A percentile compares a stretch with the other conserved stretches of the same genome.
phyloP scores from a whole-genome alignment of 495 filamentous ascomycete genomes.

The Hypoxylon subgilvum region DNA sequence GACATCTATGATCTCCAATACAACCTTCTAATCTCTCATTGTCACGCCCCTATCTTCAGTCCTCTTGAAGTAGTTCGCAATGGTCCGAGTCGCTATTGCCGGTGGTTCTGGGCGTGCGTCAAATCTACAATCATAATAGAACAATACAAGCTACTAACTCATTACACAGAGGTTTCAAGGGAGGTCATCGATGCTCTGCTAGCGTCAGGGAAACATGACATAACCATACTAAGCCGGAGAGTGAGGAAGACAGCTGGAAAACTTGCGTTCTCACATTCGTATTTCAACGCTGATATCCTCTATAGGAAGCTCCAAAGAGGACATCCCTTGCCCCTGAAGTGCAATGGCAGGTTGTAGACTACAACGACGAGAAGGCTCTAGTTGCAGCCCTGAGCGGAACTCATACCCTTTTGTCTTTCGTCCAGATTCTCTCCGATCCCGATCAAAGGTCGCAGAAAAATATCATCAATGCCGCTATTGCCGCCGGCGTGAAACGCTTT shows the following conservation, averaged over 20 bases:
- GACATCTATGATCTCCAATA: neutral
- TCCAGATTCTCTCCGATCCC: conserved; percentile 46
- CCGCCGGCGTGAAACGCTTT: conserved; percentile 60
- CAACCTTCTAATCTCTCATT: neutral
- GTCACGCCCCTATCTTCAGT: neutral
- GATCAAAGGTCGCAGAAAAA: conserved; percentile 48
- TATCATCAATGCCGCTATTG: conserved; percentile 59
- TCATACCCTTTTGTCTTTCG: conserved; percentile 64
- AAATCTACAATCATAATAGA: neutral
- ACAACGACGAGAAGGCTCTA: conserved; percentile 48
- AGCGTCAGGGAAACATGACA: conserved; percentile 58
- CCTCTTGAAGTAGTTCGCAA: conserved; percentile 42
- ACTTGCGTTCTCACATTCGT: conserved; percentile 1
- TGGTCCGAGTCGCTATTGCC: conserved; percentile 63
- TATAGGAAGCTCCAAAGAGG: conserved; percentile 27
- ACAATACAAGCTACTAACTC: conserved; percentile 14
- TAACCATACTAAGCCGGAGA: conserved; percentile 55
- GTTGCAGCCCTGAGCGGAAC: conserved; percentile 51
- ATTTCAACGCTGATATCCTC: conserved; percentile 1
- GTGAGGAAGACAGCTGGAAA: conserved; percentile 31
- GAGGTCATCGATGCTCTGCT: conserved; percentile 63
- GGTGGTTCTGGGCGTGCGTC: conserved; percentile 59
- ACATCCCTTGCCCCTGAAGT: conserved; percentile 23
- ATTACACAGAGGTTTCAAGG: conserved; percentile 53
- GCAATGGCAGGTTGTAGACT: conserved; percentile 53